phyloP scores from a whole-genome alignment of 2,329 filamentous ascomycete species.

The Aureobasidium sp. region DNA sequence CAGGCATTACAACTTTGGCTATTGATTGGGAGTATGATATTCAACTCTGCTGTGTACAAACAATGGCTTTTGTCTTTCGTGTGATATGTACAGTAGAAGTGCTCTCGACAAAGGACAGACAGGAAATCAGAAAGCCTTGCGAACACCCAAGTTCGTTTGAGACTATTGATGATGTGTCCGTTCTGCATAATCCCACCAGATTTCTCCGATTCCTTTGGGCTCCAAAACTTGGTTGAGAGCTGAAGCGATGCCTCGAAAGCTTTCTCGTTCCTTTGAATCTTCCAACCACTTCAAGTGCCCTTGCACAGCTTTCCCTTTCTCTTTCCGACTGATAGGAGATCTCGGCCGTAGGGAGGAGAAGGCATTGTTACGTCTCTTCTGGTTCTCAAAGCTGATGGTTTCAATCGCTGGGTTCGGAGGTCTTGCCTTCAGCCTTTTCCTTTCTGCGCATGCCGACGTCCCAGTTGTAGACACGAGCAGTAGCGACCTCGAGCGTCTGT shows the following conservation, averaged over 20 bases:
- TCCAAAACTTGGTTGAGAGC: neutral
- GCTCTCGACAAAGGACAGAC: neutral
- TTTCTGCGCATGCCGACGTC: constrained; percentile 93
- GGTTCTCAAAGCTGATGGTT: neutral
- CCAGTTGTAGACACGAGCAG: constrained; percentile 98
- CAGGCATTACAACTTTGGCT: no score
- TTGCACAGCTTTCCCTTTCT: neutral
- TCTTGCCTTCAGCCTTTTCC: constrained; percentile 50
- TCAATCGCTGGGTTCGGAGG: neutral
- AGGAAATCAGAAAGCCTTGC: neutral
- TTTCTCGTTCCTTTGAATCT: neutral
- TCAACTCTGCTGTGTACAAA: neutral
- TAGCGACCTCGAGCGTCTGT: constrained; percentile 94
- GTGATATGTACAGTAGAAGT: neutral
- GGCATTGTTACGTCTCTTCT: neutral
- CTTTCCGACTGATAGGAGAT: neutral
- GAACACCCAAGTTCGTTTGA: neutral
- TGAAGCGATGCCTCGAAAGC: neutral
- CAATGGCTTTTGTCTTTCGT: neutral
- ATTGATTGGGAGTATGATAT: neutral
- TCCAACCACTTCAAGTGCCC: neutral
- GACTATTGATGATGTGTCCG: neutral
- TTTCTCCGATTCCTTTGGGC: neutral
- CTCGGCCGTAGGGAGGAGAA: neutral
- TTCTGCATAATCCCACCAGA: neutral